Base-by-base conservation (phyloP, 805 yeast genomes). In the Saccharomyces jurei region DNA sequence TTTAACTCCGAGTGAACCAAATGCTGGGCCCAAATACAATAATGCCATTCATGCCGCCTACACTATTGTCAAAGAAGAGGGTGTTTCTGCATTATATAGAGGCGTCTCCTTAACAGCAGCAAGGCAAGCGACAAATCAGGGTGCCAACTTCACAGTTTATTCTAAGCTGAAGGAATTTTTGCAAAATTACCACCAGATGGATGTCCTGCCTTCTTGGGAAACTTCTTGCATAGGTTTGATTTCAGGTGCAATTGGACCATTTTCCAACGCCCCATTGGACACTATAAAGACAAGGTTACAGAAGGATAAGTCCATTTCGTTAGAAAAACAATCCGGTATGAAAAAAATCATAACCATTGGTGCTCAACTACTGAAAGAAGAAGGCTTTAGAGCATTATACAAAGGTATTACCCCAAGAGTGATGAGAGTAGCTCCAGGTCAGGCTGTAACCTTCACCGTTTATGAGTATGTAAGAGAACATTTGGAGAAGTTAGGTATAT, bases 351-450 rank as follows among this genome's bases (percentile, higher is more conserved):
- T 79, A 41, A 81, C 91, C 70, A 92, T 94, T 65, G 89, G 95
- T 56, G 75, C 76, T 50, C 91, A 85, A 66, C 79, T 92, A 71
- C 76, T 91, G 61, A 84, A 83, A 69, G 96, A 89, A 76, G 96
- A 90, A 74, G 99, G 99, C 62, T 75, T 83, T 61, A 78, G 80
- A 53, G 95, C 96, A 46, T 80, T 92, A 70, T 92, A 92, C 78
- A 89, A 92, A 70, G 99, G 99, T 75, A 92, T 92, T 69, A 90
- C 97, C 26, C 99, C 99, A 63, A 86, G 99, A 77, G 92, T 92
- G 63, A 91, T 92, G 96, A 86, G 99, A 76, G 99, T 92, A 52
- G 99, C 99, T 11, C 97, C 99, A 26, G 99, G 99, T 58, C 99
- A 92, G 75, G 97, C 98, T 54, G 98, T 92, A 54, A 94, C 97